Conservation (phyloP, 2,329 filamentous ascomycete genomes). For the Microdochium bolleyi region DNA sequence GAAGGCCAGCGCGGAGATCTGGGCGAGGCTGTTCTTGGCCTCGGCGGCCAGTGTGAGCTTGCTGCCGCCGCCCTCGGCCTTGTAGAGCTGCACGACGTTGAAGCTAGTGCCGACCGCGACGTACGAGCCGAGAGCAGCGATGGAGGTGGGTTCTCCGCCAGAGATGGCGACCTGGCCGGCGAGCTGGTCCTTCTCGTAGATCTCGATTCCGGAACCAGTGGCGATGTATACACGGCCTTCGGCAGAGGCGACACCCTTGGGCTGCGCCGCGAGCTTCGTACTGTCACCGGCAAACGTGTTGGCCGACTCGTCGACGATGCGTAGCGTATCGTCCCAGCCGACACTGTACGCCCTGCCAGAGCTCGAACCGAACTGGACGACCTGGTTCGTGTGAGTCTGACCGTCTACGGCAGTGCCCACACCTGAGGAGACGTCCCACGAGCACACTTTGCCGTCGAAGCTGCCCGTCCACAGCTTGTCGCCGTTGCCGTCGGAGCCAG, state of each 20-base stretch:
- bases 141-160: slow-evolving; percentile 55
- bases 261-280: slow-evolving; percentile 67
- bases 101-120: slow-evolving; percentile 72
- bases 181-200: slow-evolving; percentile 49
- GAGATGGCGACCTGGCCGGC: slow-evolving; percentile 51
- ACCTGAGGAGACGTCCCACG: slow-evolving; percentile 72
- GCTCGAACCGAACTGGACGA: slow-evolving; percentile 63
- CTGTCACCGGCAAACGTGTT: slow-evolving; percentile 67
- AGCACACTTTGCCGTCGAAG: slow-evolving; percentile 80
- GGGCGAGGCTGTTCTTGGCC: slow-evolving; percentile 60
- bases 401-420: slow-evolving; percentile 67
- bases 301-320: slow-evolving; percentile 66
- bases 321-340: slow-evolving; percentile 89
- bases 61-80: slow-evolving; percentile 37
- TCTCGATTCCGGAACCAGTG: slow-evolving; percentile 39
- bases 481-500: slow-evolving; percentile 43
- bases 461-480: slow-evolving; percentile 80
- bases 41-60: slow-evolving; percentile 45
- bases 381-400: slow-evolving; percentile 75
- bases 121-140: slow-evolving; percentile 58
- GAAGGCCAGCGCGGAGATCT: slow-evolving; percentile 76
- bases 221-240: slow-evolving; percentile 48
- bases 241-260: slow-evolving; percentile 61
- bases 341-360: slow-evolving; percentile 69
- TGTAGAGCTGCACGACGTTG: slow-evolving; percentile 70